These are phyloP conservation scores for Pugionium dolabratum DNA, from an alignment of 345 rosid species.

Conservation along the genomic window DNA sequence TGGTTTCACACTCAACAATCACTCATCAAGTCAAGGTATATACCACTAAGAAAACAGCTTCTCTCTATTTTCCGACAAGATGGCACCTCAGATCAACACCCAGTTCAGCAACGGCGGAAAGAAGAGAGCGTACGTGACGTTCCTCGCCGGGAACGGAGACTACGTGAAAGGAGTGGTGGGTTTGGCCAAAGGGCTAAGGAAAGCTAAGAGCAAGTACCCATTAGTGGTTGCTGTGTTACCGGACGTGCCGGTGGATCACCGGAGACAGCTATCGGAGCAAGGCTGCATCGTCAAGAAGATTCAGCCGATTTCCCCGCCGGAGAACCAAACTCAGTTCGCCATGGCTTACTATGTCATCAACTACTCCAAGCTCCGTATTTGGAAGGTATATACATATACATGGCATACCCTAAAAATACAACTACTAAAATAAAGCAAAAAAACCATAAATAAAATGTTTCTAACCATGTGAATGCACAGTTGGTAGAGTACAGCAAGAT, in stretches of 20 bases:
- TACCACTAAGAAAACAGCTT: not conserved
- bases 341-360: constrained; percentile 80
- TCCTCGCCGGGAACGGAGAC: constrained; percentile 72
- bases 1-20: constrained; percentile 18
- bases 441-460: too few species aligned
- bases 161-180: constrained; percentile 76
- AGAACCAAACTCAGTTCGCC: constrained; percentile 70
- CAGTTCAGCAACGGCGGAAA: constrained; percentile 14
- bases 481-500: constrained; percentile 66
- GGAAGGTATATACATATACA: constrained; percentile 53
- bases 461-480: constrained; percentile 40
- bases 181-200: constrained; percentile 67
- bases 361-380: constrained; percentile 77
- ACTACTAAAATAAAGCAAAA: not conserved
- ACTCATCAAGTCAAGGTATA: constrained; percentile 17
- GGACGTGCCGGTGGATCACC: constrained; percentile 65
- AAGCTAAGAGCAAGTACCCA: constrained; percentile 55
- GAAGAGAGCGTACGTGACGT: constrained; percentile 53
- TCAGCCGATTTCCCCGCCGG: constrained; percentile 60
- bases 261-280: constrained; percentile 52
- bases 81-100: constrained; percentile 43
- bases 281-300: constrained; percentile 63
- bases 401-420: not conserved
- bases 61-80: constrained; percentile 23
- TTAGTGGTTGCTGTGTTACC: constrained; percentile 67